Conservation (phyloP, 2,329 filamentous ascomycete genomes). For the Calonectria henricotiae region DNA sequence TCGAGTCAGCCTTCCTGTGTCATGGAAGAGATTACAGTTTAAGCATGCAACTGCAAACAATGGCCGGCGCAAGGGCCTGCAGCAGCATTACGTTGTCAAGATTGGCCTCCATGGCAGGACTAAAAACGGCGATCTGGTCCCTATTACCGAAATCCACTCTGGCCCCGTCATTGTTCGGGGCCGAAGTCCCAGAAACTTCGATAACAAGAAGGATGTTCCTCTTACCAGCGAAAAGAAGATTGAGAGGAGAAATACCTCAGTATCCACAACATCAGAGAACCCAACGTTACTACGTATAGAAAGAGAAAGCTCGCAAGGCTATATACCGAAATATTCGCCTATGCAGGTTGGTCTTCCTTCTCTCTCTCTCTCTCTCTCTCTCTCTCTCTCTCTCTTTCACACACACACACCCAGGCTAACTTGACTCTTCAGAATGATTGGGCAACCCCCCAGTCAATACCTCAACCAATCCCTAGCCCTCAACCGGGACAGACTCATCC, state of each 20-base stretch:
- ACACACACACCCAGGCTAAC: constrained; percentile 6
- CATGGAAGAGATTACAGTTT: constrained; percentile 96
- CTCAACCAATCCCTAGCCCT: constrained; percentile 54
- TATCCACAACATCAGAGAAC: constrained; percentile 56
- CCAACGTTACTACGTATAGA: constrained; percentile 56
- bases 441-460: constrained; percentile 60
- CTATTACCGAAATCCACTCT: constrained; percentile 88
- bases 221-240: constrained; percentile 72
- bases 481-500: constrained; percentile 60
- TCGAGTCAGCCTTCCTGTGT: constrained; percentile 85
- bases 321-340: constrained; percentile 55
- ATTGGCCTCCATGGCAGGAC: constrained; percentile 87
- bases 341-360: constrained; percentile 55
- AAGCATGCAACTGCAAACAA: constrained; percentile 98
- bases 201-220: constrained; percentile 89
- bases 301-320: constrained; percentile 53
- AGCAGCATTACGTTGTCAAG: constrained; percentile 94
- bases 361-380: neutral
- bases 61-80: constrained; percentile 91
- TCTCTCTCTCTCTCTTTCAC: neutral
- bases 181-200: constrained; percentile 93
- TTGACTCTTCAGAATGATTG: constrained; percentile 62
- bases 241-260: constrained; percentile 64
- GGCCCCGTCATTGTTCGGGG: constrained; percentile 96
- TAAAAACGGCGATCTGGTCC: constrained; percentile 76